Evolutionary conservation across 1,284 basidiomycete species (phyloP), one percentile per base, ranked within the genome.

Genomic region (Naganishia sp.): DNA sequence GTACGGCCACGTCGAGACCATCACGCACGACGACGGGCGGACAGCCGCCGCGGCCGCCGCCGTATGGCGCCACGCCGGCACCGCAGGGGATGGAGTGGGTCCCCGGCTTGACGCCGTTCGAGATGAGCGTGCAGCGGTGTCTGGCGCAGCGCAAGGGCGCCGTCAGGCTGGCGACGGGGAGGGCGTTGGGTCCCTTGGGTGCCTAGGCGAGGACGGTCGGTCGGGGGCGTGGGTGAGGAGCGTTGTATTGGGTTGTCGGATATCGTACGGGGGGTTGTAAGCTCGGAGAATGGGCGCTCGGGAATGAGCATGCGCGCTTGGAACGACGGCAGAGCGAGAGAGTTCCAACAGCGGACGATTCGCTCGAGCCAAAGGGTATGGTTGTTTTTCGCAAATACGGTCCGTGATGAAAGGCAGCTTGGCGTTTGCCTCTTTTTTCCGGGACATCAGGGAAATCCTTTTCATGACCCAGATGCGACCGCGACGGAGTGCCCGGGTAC

Each of bases 41-140:
- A 15, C 36, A 46, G 25, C 33, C 31, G 46, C 31, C 21, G n/a
- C n/a, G 3, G 6, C 13, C 33, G 25, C 15, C 31, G 6, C 55
- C 55, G 28, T 57, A 57, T 25, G 46, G 31, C 15, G 25, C 61
- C 1, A n/a, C 21, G 5, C 59, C 23, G 25, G 25, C 61, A 39
- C 50, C 42, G 18, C 42, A 33, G 25, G 52, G 49, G 16, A 18
- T 49, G 23, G 65, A 66, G 36, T 49, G 59, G 50, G 59, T 67
- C 28, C 36, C n/a, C 6, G 66, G 66, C 2, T 21, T 67, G 49
- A 67, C 66, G 54, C 66, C 66, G 48, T 64, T 67, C 39, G 66
- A 67, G 42, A 67, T 67, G 66, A 67, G 66, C 33, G 55, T 67
- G 16, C 55, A 61, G 21, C 33, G 66, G 31, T 67, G 66, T 57